These are phyloP conservation scores for Desmodesmus armatus DNA, from an alignment of 139 green algal genomes.

Conservation along the genomic window DNA sequence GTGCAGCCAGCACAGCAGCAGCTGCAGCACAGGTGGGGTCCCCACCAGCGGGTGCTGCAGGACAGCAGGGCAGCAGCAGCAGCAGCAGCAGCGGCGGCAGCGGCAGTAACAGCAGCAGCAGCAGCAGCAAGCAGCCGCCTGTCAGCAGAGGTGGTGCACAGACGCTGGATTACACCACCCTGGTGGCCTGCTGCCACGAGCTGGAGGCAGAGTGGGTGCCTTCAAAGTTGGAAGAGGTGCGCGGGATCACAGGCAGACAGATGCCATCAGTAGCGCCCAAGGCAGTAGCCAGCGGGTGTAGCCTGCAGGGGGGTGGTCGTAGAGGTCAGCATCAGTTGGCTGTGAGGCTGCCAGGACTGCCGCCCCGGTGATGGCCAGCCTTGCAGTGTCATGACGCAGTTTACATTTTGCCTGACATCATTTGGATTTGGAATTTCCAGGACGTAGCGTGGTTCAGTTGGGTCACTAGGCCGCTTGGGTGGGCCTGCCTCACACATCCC, in stretches of 20 bases:
- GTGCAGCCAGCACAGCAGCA: background rate
- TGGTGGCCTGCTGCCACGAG: slow-evolving; percentile 62
- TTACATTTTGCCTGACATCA: too few species aligned
- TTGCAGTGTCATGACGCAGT: too few species aligned
- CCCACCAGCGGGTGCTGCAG: background rate
- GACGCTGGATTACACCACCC: slow-evolving; percentile 72
- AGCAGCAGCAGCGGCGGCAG: background rate
- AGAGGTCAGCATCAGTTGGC: too few species aligned
- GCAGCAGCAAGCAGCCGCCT: background rate
- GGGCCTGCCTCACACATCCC: too few species aligned
- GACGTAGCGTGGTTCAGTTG: too few species aligned
- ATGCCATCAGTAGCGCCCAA: background rate
- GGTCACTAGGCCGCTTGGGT: too few species aligned
- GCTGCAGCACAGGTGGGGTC: slow-evolving; percentile 15
- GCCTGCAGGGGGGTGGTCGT: too few species aligned
- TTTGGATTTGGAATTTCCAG: too few species aligned
- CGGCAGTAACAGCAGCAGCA: slow-evolving; percentile 12
- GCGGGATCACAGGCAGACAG: background rate
- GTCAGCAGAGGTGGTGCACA: slow-evolving; percentile 50
- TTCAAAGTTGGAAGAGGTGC: slow-evolving; percentile 73
- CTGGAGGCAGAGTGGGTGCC: slow-evolving; percentile 65
- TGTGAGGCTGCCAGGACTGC: too few species aligned
- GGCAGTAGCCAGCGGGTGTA: too few species aligned
- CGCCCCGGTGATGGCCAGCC: background rate
- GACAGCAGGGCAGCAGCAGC: background rate